Base-by-base conservation (phyloP, 305 asterid genomes). In the Plantago lanceolata region DNA sequence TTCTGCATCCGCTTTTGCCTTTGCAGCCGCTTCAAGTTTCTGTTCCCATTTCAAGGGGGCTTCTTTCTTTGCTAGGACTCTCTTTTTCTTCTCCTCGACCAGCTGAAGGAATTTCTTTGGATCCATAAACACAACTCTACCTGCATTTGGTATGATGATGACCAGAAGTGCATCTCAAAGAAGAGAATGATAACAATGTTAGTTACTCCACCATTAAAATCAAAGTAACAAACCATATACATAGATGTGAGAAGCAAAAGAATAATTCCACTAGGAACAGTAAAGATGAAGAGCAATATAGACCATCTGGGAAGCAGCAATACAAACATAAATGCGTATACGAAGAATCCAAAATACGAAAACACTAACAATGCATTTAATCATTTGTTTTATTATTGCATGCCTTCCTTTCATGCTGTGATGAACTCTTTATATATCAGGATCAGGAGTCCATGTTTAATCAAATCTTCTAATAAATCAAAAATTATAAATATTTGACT, bases 71-170 rank as follows among this genome's bases (percentile, higher is more conserved):
- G 88, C 99, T 78, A 88, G 62, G 12, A 87, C 85, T 78, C 88
- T 80, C 84, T 71, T 94, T 69, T 90, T 90, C 82, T 88, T 94
- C 75, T 90, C 99, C 89, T 94, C 99, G 58, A 94, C 85, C 82
- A 94, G 76, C 86, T 90, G 99, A 82, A 90, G 73, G 59, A 94
- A 94, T 68, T 84, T 94, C 86, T 90, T 94, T 77, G 95, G 78
- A 79, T 94, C 99, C 99, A 94, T 94, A 85, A 81, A 79, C 78
- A 85, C 86, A 86, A 88, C 75, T 78, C 81, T 70, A 70, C 64
- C 99, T 94, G 99, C 99, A 94, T 94, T 83, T 84, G 96, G 97
- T 84, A 86, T 90, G 99, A 90, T 81, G 99, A 93, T 75, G 95
- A 81, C 94, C 89, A 71, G 79, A 86, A 79, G 88, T 81, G 73